These are phyloP conservation scores for Crithidia brevicula DNA, from an alignment of 208 protist genomes.

Conservation along the genomic window DNA sequence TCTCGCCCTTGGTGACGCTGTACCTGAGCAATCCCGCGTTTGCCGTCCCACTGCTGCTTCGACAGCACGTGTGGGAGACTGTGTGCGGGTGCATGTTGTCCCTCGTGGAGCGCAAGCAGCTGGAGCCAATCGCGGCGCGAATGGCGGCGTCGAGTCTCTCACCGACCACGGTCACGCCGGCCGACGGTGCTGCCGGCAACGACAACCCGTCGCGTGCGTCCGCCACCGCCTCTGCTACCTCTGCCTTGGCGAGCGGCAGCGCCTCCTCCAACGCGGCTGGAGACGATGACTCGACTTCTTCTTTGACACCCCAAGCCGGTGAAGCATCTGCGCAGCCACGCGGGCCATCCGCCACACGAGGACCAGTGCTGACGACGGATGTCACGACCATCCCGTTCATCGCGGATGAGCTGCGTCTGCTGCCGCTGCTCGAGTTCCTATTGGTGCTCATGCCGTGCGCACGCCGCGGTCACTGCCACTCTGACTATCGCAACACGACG, in stretches of 20 bases:
- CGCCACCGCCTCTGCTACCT: not conserved
- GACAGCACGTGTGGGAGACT: conserved; percentile 24
- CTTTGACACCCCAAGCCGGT: not conserved
- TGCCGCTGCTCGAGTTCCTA: conserved; percentile 75
- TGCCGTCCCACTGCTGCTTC: conserved; percentile 32
- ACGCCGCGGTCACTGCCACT: conserved; percentile 29
- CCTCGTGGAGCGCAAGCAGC: conserved; percentile 20
- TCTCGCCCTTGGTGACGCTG: conserved; percentile 31
- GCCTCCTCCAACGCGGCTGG: not conserved
- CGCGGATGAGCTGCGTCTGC: conserved; percentile 57
- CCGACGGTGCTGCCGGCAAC: not conserved
- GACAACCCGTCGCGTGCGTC: not conserved
- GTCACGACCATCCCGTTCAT: conserved; percentile 61
- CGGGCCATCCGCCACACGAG: not conserved
- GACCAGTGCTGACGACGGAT: conserved; percentile 35
- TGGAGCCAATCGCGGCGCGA: not conserved
- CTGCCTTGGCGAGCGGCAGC: not conserved
- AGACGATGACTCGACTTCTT: not conserved
- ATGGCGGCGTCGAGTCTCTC: not conserved
- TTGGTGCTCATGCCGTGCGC: conserved; percentile 61
- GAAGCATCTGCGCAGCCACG: not conserved
- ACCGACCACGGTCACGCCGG: no score
- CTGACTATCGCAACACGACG: conserved; percentile 60
- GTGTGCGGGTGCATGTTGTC: conserved; percentile 39
- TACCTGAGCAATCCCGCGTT: conserved; percentile 33